Conservation (phyloP, 2,329 filamentous ascomycete genomes). For the Ophiostoma ips region DNA sequence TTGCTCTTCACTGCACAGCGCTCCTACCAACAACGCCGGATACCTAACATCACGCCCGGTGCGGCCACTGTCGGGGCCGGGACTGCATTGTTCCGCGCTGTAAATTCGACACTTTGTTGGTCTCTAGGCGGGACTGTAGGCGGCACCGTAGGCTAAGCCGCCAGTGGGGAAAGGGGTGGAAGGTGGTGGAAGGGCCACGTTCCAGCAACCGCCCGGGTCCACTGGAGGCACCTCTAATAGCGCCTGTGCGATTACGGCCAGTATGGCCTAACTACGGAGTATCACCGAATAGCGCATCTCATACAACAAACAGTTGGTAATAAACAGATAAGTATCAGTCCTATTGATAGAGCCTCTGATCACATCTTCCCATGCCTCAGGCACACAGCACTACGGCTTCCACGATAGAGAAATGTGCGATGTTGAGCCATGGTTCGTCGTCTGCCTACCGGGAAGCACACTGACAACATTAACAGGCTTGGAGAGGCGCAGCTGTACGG, state of each 20-base stretch:
- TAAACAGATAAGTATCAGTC: no score
- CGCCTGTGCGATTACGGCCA: no score
- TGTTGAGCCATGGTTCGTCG: not conserved
- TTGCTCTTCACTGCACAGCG: no score
- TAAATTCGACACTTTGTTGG: not conserved
- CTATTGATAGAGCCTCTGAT: not conserved
- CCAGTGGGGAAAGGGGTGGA: slow-evolving; percentile 1
- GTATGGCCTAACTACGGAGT: no score
- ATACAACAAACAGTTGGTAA: no score
- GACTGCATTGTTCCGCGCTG: slow-evolving; percentile 3
- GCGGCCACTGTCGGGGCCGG: slow-evolving; percentile 1
- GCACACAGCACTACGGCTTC: not conserved
- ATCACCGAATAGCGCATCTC: no score
- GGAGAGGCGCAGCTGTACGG: not conserved
- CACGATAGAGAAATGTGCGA: not conserved
- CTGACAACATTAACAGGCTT: not conserved
- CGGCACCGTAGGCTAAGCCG: no score
- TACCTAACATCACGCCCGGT: no score
- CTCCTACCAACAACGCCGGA: no score
- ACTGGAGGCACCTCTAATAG: not conserved
- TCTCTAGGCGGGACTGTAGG: no score
- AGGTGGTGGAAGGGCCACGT: slow-evolving; percentile 12
- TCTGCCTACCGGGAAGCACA: not conserved
- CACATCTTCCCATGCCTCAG: not conserved
- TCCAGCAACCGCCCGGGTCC: slow-evolving; percentile 1